Base-by-base conservation (phyloP, 1,139 yeast species). In the Taphrina communis region DNA sequence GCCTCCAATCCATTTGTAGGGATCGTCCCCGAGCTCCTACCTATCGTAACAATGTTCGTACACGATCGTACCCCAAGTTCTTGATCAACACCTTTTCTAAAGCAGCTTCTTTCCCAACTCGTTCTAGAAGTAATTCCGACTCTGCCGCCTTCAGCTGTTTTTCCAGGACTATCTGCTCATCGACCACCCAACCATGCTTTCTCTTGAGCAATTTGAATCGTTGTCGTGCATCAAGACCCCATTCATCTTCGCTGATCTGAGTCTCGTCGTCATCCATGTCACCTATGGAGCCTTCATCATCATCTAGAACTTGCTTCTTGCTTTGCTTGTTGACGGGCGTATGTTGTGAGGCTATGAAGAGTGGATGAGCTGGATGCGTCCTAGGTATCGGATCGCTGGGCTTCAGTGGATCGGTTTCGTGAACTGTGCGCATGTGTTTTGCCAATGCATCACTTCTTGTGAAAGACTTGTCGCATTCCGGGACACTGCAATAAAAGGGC, bases 401-500 rank as follows among this genome's bases (percentile, higher is more conserved):
- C 51, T 70, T 50, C 57, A 61, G 38, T 14, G 68, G 66, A 25
- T 80, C 82, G 1, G 81, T 80, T 70, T 85, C 88, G 74, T 88
- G 92, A 0, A 83, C 88, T 0, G 86, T 83, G 65, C 86, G 82
- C 68, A 88, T 81, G 75, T 89, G 94, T 73, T 85, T 83, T 14
- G 88, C 83, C 72, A 89, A 79, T 0, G 88, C 89, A 72, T 86
- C 90, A 0, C 87, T 80, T 69, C 88, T 76, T 0, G 85, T 82
- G 74, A 87, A 88, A 66, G 82, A 83, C 71, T 85, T 82, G 70
- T 83, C 85, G 77, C 94, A 89, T 74, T 87, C 91, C 0, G 91
- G 91, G 14, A 88, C 81, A 0, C 86, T 82, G 75, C 95, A 89
- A 72, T 82, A 85, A 74, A 85, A 87, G 42, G 90, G 90, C 73